A percentile compares a stretch with the other conserved stretches of the same genome.
Evolutionary conservation across 2,329 filamentous ascomycete species (phyloP).

Genomic region (Stagonosporopsis rhizophila): DNA sequence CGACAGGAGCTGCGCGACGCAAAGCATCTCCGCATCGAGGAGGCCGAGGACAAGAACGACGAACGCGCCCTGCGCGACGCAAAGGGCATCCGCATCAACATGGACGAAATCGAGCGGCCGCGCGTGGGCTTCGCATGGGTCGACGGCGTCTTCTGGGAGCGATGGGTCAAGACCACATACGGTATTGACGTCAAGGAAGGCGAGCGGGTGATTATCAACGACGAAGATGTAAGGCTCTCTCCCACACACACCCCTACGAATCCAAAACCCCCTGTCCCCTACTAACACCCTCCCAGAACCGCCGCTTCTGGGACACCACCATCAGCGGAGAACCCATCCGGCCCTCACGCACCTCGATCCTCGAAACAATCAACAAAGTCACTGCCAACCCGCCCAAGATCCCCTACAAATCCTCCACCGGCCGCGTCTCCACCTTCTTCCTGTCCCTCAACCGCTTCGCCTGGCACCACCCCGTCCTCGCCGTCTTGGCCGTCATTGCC

Average conservation of each 20-base stretch:
- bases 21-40: conserved; percentile 94
- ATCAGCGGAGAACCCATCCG: conserved; percentile 89
- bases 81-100: conserved; percentile 90
- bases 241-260: neutral
- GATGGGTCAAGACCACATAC: conserved; percentile 95
- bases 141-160: conserved; percentile 95
- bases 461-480: conserved; percentile 55
- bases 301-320: conserved; percentile 92
- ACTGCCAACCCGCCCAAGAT: conserved; percentile 74
- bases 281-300: conserved; percentile 65
- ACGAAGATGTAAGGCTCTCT: conserved; percentile 79
- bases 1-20: conserved; percentile 91
- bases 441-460: conserved; percentile 52
- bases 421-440: conserved; percentile 73
- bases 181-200: conserved; percentile 86
- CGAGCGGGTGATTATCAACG: conserved; percentile 94
- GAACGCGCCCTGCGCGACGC: conserved; percentile 84
- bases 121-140: conserved; percentile 97
- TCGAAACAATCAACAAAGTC: conserved; percentile 81
- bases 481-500: conserved; percentile 63
- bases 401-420: conserved; percentile 78
- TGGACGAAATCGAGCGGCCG: conserved; percentile 85
- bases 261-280: neutral
- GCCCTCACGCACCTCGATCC: conserved; percentile 85
- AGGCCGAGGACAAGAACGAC: conserved; percentile 92